Conservation (phyloP, 495 filamentous ascomycete genomes). For the Talaromyces thailandensis region DNA sequence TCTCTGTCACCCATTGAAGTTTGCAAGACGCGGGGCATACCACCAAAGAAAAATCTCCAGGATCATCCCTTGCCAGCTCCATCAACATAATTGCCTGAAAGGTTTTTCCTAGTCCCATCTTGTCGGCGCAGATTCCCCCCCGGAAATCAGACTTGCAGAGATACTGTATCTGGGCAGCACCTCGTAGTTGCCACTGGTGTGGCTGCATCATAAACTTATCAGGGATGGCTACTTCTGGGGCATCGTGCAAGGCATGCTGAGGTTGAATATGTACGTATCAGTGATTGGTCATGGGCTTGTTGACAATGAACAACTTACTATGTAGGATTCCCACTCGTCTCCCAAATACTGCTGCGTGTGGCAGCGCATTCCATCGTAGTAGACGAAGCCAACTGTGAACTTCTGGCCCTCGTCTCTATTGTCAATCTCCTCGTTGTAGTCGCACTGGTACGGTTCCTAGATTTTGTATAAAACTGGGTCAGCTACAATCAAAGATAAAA, state of each 20-base stretch:
- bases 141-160: background rate
- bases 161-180: background rate
- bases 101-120: conserved; percentile 2
- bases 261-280: background rate
- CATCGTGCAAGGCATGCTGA: background rate
- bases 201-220: background rate
- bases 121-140: background rate
- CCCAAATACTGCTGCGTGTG: background rate
- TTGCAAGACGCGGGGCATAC: conserved; percentile 1
- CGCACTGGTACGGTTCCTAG: too few species aligned
- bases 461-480: too few species aligned
- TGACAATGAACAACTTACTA: background rate
- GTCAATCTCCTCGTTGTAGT: too few species aligned
- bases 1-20: background rate
- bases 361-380: background rate
- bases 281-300: background rate
- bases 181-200: background rate
- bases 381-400: background rate
- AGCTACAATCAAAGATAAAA: too few species aligned
- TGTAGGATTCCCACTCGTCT: background rate
- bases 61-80: background rate
- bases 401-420: too few species aligned
- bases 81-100: background rate
- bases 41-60: background rate
- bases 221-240: background rate